Conservation (phyloP, 2,329 filamentous ascomycete genomes). For the Diaporthe amygdali region DNA sequence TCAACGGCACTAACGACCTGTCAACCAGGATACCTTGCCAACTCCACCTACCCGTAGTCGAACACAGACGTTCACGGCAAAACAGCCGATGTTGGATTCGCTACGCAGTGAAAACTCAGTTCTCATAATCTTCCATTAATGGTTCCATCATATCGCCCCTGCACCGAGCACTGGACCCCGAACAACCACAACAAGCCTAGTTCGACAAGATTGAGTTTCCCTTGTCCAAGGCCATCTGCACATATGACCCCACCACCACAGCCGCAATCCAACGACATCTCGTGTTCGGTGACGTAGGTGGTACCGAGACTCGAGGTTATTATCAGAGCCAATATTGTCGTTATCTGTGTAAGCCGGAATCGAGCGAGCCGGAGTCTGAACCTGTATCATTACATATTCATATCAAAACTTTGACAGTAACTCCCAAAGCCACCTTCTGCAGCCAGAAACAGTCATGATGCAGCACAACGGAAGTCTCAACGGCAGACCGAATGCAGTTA, state of each 20-base stretch:
- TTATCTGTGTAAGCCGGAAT: not conserved
- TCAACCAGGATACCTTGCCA: slow-evolving; percentile 6
- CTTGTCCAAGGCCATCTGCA: not conserved
- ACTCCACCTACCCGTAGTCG: not conserved
- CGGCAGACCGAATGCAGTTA: not conserved
- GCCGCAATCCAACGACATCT: not conserved
- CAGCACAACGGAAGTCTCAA: not conserved
- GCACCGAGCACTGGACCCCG: not conserved
- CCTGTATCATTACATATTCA: not conserved
- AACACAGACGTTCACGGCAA: not conserved
- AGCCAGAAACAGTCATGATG: not conserved
- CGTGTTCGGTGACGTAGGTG: slow-evolving; percentile 3
- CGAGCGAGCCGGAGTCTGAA: not conserved
- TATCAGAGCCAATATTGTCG: not conserved
- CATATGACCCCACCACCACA: not conserved
- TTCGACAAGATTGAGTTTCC: not conserved
- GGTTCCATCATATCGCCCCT: not conserved
- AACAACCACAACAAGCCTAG: not conserved
- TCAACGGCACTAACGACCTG: slow-evolving; percentile 2
- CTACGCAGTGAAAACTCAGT: not conserved
- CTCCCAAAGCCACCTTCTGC: not conserved
- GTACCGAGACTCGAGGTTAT: not conserved
- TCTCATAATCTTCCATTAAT: not conserved
- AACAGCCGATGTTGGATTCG: not conserved
- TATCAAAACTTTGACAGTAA: not conserved